phyloP scores from a whole-genome alignment of 2,329 filamentous ascomycete genomes.

The Beauveria varroae region DNA sequence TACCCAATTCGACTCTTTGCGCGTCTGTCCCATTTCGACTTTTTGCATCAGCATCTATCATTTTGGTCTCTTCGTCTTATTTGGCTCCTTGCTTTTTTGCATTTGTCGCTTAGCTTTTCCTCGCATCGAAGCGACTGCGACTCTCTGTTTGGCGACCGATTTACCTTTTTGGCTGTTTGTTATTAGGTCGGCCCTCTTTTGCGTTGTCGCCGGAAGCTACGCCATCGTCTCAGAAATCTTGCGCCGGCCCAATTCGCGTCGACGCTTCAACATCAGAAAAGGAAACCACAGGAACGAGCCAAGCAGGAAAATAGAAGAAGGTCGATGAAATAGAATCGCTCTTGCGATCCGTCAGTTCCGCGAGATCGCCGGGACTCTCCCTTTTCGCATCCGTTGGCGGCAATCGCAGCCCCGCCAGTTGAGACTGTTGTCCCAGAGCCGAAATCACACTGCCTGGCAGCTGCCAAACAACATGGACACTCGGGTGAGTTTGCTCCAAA shows the following conservation, averaged over 20 bases:
- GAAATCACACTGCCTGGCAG: slow-evolving; percentile 12
- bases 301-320: background rate
- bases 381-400: background rate
- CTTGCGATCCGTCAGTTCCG: background rate
- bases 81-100: background rate
- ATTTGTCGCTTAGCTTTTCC: background rate
- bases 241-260: background rate
- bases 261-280: background rate
- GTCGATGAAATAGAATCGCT: background rate
- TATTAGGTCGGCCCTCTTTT: slow-evolving; percentile 6
- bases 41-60: background rate
- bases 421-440: slow-evolving; percentile 12
- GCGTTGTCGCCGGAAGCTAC: background rate
- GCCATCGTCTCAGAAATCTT: background rate
- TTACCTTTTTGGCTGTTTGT: slow-evolving; percentile 3
- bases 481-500: slow-evolving; percentile 22
- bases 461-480: slow-evolving; percentile 25
- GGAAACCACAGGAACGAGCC: background rate
- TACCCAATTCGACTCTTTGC: background rate
- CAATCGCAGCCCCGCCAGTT: slow-evolving; percentile 9
- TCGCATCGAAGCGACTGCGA: background rate
- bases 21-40: background rate
- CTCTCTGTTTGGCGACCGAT: background rate
- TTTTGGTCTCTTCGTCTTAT: background rate
- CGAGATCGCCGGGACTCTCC: background rate